Base-by-base conservation (phyloP, 352 stramenopile species). In the Globisporangium nagaii region DNA sequence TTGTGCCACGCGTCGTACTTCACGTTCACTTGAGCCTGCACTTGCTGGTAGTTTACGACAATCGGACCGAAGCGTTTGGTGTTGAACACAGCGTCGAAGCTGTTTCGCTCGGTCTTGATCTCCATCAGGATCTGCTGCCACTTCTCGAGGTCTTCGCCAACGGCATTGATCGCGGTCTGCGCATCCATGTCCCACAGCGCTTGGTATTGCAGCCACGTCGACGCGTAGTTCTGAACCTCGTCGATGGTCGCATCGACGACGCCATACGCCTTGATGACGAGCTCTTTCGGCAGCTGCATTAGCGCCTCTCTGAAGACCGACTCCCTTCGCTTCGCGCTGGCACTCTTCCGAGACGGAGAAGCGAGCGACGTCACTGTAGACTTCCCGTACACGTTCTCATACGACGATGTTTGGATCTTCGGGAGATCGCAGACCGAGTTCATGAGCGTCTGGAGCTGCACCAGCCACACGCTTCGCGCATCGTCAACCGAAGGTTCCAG, bases 1-100 rank as follows among this genome's bases (percentile, higher is more conserved):
- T 98, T 99, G 63, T 99, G 97, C 96, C 97, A 99, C 3, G 96
- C 96, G 67, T 99, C 98, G 73, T 99, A 99, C 68, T 99, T 99
- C 35, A 99, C 79, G 60, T 98, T 99, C 41, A 96, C 86, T 63
- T 96, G 80, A 3, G 89, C 84, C 63, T 97, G 89, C 12, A 97
- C 86, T 71, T 96, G 84, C 63, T 96, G 82, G 53, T 96, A 96
- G 66, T 97, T 95, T 17, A 97, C 76, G 4, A 84, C 62, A 54
- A 97, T 81, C 10, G 63, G 96, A 59, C 65, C 97, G 71, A 96
- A 99, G 12, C 66, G 60, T 53, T 93, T 93, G n/a, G 86, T 84
- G 74, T 86, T 77, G 62, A 95, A 71, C 46, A 90, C 63, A 4
- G 85, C 90, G 67, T 99, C 97, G 47, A 99, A 96, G n/a, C 86